Percentiles rank a stretch among this genome's conserved stretches.
phyloP scores from a whole-genome alignment of 1,284 basidiomycete genomes.

The Sporisorium iseilematis-ciliati region DNA sequence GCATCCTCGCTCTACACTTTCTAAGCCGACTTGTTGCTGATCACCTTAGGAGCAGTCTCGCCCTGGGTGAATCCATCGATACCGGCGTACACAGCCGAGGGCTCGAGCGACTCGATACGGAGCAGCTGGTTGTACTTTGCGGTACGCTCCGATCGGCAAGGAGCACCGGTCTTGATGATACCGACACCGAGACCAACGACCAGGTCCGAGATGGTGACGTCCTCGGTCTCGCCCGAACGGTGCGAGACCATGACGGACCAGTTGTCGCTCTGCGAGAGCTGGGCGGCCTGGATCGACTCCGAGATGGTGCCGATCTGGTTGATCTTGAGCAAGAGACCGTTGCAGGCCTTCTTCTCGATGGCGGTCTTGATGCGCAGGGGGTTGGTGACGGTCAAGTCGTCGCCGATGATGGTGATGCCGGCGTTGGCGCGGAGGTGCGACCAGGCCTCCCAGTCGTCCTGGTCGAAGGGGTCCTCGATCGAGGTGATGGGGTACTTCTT shows the following conservation, averaged over 20 bases:
- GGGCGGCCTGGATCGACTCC: slow-evolving; percentile 96
- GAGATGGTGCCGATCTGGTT: slow-evolving; percentile 97
- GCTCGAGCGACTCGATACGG: slow-evolving; percentile 65
- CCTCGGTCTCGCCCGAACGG: slow-evolving; percentile 85
- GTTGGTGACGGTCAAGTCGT: slow-evolving; percentile 99
- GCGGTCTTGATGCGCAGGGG: slow-evolving; percentile 97
- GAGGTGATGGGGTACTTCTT: slow-evolving; percentile 74
- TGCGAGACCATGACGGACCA: slow-evolving; percentile 99
- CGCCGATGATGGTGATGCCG: slow-evolving; percentile 85
- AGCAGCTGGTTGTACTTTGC: slow-evolving; percentile 76
- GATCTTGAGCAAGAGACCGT: slow-evolving; percentile 96
- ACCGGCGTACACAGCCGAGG: slow-evolving; percentile 64
- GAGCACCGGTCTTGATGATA: slow-evolving; percentile 98
- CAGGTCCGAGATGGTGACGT: slow-evolving; percentile 89
- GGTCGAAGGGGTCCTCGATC: slow-evolving; percentile 99
- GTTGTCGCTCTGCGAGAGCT: slow-evolving; percentile 93
- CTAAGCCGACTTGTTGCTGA: slow-evolving; percentile 57
- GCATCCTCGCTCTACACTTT: slow-evolving; percentile 6
- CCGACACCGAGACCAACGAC: slow-evolving; percentile 92
- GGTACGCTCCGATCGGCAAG: slow-evolving; percentile 86
- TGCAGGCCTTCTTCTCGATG: slow-evolving; percentile 99
- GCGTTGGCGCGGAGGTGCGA: slow-evolving; percentile 79
- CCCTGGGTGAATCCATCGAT: slow-evolving; percentile 66
- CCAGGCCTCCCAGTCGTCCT: slow-evolving; percentile 99
- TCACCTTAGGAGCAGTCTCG: slow-evolving; percentile 61